A percentile compares a stretch with the other conserved stretches of the same genome.
Conservation (phyloP, 345 rosid species). For the Durio zibethinus region DNA sequence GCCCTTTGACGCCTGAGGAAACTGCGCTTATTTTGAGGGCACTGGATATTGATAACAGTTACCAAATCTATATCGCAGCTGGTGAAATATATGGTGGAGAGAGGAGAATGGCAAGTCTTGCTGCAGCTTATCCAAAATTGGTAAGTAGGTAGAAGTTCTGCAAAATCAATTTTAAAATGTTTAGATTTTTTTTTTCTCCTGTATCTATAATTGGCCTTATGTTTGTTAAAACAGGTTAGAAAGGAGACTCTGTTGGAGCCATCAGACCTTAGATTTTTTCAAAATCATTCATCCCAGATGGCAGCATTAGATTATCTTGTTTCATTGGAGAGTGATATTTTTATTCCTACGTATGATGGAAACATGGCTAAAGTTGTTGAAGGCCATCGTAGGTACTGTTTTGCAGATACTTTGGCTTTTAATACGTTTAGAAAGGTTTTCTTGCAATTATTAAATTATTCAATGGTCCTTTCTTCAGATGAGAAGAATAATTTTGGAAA, state of each 20-base stretch:
- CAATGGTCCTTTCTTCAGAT: conserved; percentile 5
- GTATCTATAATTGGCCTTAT: not conserved
- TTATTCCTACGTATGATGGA: conserved; percentile 93
- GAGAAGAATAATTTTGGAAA: conserved; percentile 20
- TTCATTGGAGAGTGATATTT: conserved; percentile 88
- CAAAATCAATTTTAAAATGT: not conserved
- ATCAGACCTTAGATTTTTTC: conserved; percentile 65
- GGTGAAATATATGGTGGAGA: conserved; percentile 83
- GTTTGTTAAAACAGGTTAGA: conserved; percentile 55
- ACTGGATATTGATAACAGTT: conserved; percentile 61
- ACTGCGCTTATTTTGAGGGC: conserved; percentile 72
- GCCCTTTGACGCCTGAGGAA: conserved; percentile 92
- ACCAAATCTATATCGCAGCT: conserved; percentile 77
- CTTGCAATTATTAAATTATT: not conserved
- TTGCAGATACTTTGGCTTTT: not conserved
- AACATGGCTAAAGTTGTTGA: conserved; percentile 99
- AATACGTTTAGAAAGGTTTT: not conserved
- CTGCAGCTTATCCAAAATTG: conserved; percentile 65
- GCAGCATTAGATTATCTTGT: conserved; percentile 97
- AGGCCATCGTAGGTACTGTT: conserved; percentile 89
- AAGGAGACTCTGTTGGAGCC: conserved; percentile 73
- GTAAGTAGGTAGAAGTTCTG: conserved; percentile 38
- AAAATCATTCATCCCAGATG: conserved; percentile 85
- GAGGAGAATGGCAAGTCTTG: conserved; percentile 66
- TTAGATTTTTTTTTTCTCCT: not conserved